Evolutionary conservation across 129 eudicot genomes (phyloP).

Genomic region (Heracleum sosnowskyi): DNA sequence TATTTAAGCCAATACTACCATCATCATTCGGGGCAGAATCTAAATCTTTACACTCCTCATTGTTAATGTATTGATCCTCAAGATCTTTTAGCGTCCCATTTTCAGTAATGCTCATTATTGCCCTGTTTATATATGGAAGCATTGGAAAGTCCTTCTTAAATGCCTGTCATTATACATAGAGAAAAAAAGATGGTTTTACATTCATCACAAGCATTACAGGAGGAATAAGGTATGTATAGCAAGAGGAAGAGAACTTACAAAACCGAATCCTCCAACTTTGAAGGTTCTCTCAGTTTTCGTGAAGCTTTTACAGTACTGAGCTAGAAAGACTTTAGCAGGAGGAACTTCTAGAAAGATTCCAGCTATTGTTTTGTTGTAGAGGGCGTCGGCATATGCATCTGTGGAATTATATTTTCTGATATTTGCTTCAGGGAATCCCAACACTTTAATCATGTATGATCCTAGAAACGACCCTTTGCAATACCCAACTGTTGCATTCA

Average conservation of each 20-base stretch:
- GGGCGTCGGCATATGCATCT: conserved; percentile 30
- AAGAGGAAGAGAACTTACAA: conserved; percentile 24
- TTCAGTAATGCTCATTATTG: neutral
- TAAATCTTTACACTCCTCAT: neutral
- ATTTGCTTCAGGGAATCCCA: conserved; percentile 17
- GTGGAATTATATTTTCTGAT: conserved; percentile 27
- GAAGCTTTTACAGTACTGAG: conserved; percentile 49
- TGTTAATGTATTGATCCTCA: neutral
- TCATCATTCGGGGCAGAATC: neutral
- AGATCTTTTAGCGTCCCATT: neutral
- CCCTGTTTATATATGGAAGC: neutral
- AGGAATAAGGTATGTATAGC: neutral
- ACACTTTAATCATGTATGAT: conserved; percentile 20
- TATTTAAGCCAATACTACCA: neutral
- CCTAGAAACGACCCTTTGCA: conserved; percentile 31
- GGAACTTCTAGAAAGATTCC: conserved; percentile 49
- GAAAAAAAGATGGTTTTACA: neutral
- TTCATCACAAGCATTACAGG: neutral
- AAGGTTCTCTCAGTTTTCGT: conserved; percentile 35
- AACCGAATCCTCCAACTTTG: conserved; percentile 56
- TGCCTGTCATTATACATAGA: neutral
- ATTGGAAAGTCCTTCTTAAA: neutral
- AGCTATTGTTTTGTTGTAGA: conserved; percentile 26
- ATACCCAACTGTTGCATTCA: conserved; percentile 15
- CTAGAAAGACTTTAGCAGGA: conserved; percentile 39